Evolutionary conservation across 1,284 basidiomycete genomes (phyloP).

Genomic region (Ganoderma meredithae): DNA sequence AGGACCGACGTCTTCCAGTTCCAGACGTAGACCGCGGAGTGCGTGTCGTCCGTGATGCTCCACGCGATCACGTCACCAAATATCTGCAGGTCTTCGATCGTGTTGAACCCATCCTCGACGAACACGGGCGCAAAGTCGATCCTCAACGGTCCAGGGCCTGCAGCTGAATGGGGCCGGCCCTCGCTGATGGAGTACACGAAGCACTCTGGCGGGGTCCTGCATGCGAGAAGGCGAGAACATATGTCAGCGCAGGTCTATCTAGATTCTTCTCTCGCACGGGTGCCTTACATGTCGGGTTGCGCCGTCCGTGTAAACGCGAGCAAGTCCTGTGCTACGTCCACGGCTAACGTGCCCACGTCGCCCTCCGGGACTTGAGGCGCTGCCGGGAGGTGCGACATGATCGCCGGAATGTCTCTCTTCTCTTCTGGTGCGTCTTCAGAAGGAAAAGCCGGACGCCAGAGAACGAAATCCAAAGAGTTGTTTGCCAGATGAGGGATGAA

Average conservation of each 20-base stretch:
- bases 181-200: background rate
- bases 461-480: background rate
- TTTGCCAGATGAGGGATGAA: background rate
- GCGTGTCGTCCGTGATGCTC: background rate
- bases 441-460: background rate
- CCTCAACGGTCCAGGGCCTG: background rate
- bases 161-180: background rate
- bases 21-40: background rate
- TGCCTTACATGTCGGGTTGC: background rate
- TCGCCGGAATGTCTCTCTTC: background rate
- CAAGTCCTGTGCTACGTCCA: background rate
- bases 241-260: background rate
- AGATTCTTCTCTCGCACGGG: background rate
- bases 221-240: background rate
- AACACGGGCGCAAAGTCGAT: background rate
- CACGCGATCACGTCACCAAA: background rate
- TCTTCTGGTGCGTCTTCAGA: background rate
- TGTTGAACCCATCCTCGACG: background rate
- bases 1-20: constrained; percentile 3
- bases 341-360: background rate
- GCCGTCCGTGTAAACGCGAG: background rate
- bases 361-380: no score
- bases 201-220: background rate
- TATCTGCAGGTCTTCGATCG: background rate
- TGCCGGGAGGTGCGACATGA: background rate